Evolutionary conservation across 1,139 yeast species (phyloP).

Genomic region (Pichia sp.): DNA sequence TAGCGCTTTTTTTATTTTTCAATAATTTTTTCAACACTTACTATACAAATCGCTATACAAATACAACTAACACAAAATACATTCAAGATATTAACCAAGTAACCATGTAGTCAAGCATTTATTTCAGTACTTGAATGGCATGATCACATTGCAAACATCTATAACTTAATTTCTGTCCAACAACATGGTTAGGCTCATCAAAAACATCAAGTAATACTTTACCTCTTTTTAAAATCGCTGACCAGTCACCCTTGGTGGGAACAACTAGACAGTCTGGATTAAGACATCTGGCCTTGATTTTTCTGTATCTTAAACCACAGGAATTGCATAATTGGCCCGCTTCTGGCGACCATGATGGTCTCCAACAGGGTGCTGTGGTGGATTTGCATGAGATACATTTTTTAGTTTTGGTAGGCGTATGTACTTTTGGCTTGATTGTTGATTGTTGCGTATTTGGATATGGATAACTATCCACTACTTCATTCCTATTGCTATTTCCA

Average conservation of each 20-base stretch:
- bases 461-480: background rate
- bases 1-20: background rate
- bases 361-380: slow-evolving; percentile 95
- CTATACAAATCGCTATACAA: background rate
- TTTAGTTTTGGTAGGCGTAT: slow-evolving; percentile 24
- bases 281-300: slow-evolving; percentile 86
- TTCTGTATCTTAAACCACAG: slow-evolving; percentile 90
- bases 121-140: slow-evolving; percentile 39
- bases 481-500: background rate
- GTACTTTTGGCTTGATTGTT: background rate
- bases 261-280: slow-evolving; percentile 71
- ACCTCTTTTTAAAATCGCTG: slow-evolving; percentile 73
- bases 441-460: background rate
- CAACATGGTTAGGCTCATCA: slow-evolving; percentile 9
- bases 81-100: background rate
- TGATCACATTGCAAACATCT: slow-evolving; percentile 68
- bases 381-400: slow-evolving; percentile 88
- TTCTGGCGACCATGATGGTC: slow-evolving; percentile 86
- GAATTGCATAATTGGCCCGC: slow-evolving; percentile 93
- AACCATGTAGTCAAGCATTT: background rate
- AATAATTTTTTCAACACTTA: background rate
- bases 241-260: slow-evolving; percentile 96
- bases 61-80: background rate
- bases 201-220: slow-evolving; percentile 29
- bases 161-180: slow-evolving; percentile 31